Conservation (phyloP, 495 filamentous ascomycete genomes). For the Elasticomyces elasticus region DNA sequence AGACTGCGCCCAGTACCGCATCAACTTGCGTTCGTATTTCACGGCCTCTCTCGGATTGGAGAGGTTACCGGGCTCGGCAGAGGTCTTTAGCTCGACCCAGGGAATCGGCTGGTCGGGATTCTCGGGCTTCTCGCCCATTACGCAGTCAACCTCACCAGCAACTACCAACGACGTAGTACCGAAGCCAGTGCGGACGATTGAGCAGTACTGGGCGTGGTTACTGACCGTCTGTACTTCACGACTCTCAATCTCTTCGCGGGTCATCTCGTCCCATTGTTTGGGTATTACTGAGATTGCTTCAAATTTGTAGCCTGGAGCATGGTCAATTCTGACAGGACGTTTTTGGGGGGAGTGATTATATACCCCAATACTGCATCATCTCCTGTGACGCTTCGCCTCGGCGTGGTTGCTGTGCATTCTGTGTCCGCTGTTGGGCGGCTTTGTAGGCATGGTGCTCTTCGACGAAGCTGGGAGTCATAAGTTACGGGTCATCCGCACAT, state of each 20-base stretch:
- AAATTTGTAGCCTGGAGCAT: constrained; percentile 80
- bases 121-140: constrained; percentile 72
- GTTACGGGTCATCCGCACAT: background rate
- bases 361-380: constrained; percentile 60
- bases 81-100: constrained; percentile 94
- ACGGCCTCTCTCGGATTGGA: constrained; percentile 44
- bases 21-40: constrained; percentile 77
- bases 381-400: constrained; percentile 50
- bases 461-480: constrained; percentile 56
- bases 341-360: background rate
- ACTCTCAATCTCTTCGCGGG: constrained; percentile 65
- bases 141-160: constrained; percentile 93
- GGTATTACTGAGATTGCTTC: constrained; percentile 73
- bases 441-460: constrained; percentile 78
- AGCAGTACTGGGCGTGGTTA: constrained; percentile 90
- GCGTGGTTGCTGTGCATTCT: constrained; percentile 36
- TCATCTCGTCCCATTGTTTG: constrained; percentile 56
- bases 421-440: constrained; percentile 38
- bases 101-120: constrained; percentile 58
- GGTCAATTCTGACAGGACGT: constrained; percentile 5
- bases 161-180: constrained; percentile 61
- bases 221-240: constrained; percentile 62
- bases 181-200: constrained; percentile 77
- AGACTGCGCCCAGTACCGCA: constrained; percentile 94
- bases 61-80: constrained; percentile 49